A percentile compares a stretch with the other conserved stretches of the same genome.
These are phyloP conservation scores for Leccinellum luteum DNA, from an alignment of 768 basidiomycete species.

Conservation along the genomic window DNA sequence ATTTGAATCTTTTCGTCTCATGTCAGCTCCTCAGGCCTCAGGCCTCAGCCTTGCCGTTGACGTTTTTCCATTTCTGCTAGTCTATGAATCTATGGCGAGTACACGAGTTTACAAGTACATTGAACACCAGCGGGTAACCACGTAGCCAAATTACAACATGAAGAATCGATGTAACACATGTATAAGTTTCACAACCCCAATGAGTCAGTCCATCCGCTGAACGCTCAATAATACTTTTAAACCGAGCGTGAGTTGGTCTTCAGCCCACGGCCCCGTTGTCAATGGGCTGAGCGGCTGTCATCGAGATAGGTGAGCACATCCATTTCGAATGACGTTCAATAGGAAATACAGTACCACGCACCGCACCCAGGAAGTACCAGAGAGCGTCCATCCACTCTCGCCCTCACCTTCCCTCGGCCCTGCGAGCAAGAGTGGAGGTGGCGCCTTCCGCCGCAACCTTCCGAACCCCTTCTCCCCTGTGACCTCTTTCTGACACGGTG, in stretches of 20 bases:
- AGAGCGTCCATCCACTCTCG: background rate
- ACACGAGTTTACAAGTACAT: background rate
- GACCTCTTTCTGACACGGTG: background rate
- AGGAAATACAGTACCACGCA: constrained; percentile 1
- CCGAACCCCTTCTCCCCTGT: constrained; percentile 3
- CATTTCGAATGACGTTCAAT: background rate
- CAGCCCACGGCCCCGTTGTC: constrained; percentile 3
- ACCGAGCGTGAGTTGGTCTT: constrained; percentile 10
- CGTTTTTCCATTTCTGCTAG: too few species aligned
- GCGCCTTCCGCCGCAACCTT: constrained; percentile 7
- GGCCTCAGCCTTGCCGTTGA: background rate
- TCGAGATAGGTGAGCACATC: background rate
- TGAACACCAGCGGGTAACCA: background rate
- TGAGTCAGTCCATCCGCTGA: background rate
- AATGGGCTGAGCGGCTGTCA: constrained; percentile 7
- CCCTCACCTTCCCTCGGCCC: background rate
- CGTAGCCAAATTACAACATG: background rate
- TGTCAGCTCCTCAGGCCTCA: constrained; percentile 8
- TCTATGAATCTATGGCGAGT: background rate
- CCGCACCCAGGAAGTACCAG: background rate
- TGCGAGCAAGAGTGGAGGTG: background rate
- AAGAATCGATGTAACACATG: background rate
- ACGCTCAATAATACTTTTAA: background rate
- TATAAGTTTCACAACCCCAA: background rate
- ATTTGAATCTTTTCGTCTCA: background rate